Evolutionary conservation across 352 stramenopile genomes (phyloP), one percentile per base, ranked within the genome.

Genomic region (Phytophthora capsici): DNA sequence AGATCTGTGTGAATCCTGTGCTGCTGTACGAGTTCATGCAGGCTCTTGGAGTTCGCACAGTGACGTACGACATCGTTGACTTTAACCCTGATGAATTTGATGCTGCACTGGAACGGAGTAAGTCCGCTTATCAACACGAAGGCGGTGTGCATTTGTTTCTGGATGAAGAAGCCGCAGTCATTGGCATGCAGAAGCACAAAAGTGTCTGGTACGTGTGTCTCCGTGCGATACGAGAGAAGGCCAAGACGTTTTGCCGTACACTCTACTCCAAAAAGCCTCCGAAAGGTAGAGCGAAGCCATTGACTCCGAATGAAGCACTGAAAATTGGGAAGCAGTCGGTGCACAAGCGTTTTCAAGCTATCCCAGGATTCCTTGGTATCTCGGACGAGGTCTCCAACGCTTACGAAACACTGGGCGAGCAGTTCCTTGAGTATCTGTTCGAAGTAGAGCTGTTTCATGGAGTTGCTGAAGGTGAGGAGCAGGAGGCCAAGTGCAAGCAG

Each of bases 201-300:
- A 92, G 80, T 9, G 65, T 85, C n/a, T 94, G 86, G 86, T 94
- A 93, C 57, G 86, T 94, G 14, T 90, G 82, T 69, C 70, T 94
- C 47, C 86, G 86, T n/a, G 86, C 86, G n/a, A 94, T 94, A 62
- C 86, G 86, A 13, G 86, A 94, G 59, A 91, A 92, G 44, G 82
- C 82, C 47, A 94, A 94, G 73, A 63, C 64, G 43, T 91, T 82
- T 43, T 89, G 66, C 61, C 69, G 57, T 40, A 69, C 47, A 30
- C 52, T 81, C 10, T 52, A 78, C 61, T 62, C 73, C 7, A 74
- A 69, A 19, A 73, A 76, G 13, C 40, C 66, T 23, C 50, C 36
- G 0, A 75, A 71, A 13, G 49, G 55, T n/a, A 58, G 48, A 34
- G 26, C 37, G 40, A 75, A 63, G 22, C 40, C 38, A 10, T 28